Evolutionary conservation across 2,329 filamentous ascomycete species (phyloP).

Genomic region (Fusarium sp.): DNA sequence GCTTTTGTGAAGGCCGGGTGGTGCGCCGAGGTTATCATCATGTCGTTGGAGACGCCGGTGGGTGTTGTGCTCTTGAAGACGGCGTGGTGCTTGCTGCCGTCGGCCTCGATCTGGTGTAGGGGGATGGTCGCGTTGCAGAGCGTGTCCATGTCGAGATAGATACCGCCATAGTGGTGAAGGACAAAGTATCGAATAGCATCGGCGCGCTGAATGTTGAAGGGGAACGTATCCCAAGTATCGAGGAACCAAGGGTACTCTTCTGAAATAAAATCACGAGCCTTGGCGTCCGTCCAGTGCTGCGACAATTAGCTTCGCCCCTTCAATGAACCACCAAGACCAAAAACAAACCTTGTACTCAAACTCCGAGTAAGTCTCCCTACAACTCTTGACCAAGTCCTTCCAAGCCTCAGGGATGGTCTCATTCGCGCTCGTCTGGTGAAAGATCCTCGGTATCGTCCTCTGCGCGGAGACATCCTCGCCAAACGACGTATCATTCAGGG

Average conservation of each 20-base stretch:
- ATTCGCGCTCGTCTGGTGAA: conserved; percentile 79
- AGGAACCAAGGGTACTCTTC: conserved; percentile 77
- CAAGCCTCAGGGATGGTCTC: conserved; percentile 73
- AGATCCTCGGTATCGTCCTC: conserved; percentile 77
- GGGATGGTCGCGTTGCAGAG: conserved; percentile 44
- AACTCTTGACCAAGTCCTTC: conserved; percentile 71
- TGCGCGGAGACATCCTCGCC: conserved; percentile 62
- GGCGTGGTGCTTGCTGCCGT: conserved; percentile 34
- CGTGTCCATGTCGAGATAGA: conserved; percentile 70
- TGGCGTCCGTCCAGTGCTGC: conserved; percentile 77
- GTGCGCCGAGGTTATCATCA: conserved; percentile 76
- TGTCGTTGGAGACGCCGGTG: conserved; percentile 83
- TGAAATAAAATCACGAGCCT: conserved; percentile 72
- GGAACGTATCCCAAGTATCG: conserved; percentile 74
- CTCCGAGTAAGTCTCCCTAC: conserved; percentile 72
- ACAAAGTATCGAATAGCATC: conserved; percentile 80
- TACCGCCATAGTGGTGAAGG: conserved; percentile 75
- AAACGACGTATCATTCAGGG: conserved; percentile 71
- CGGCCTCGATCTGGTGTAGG: conserved; percentile 41
- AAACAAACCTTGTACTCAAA: conserved; percentile 75
- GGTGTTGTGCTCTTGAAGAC: conserved; percentile 65
- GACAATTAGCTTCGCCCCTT: neutral
- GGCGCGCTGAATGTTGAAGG: conserved; percentile 75
- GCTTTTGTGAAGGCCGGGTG: conserved; percentile 79
- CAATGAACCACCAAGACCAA: neutral